Base-by-base conservation (phyloP, 164 flowering plant species). In the Vitis cinerea region DNA sequence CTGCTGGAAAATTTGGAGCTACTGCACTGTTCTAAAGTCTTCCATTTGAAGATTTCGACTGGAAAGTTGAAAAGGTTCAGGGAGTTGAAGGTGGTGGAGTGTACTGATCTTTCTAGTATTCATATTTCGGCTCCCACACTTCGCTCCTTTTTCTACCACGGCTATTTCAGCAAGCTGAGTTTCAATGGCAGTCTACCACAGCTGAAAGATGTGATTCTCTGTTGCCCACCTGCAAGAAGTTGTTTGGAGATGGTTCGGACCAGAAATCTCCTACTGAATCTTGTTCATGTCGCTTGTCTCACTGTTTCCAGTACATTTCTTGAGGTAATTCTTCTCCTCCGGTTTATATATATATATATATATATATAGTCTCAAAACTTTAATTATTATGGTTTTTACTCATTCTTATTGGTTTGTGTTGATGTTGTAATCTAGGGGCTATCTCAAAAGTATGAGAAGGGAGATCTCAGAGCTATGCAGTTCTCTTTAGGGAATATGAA, bases 1-100 rank as follows among this genome's bases (percentile, higher is more conserved):
- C 7, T 48, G 2, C 75, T 73, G 11, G 67, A 67, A 54, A 62
- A 13, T 23, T 9, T 73, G 16, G 75, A 73, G 0, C 2, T 73
- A 13, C 9, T 5, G 1, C 11, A 49, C n/a, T 73, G 75, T 17
- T 0, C n/a, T 3, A 11, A 14, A 1, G n/a, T 62, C 49, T 2
- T 9, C 0, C 14, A 8, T 4, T 14, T 73, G 50, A 15, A 17
- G 10, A 44, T 73, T n/a, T 11, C 2, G 13, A 55, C 66, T 1
- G 3, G 11, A n/a, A 27, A 67, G 2, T 49, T 9, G 2, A 60
- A 23, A 23, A 9, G 56, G n/a, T 73, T 73, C 13, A 67, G 19
- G 55, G 50, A 9, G 6, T 29, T 73, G 47, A 73, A 56, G 17
- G 27, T 73, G 6, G 66, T 56, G 9, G 50, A 55, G 10, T 67